Evolutionary conservation across 805 yeast species (phyloP).

Genomic region (Saccharomycopsis sp.): DNA sequence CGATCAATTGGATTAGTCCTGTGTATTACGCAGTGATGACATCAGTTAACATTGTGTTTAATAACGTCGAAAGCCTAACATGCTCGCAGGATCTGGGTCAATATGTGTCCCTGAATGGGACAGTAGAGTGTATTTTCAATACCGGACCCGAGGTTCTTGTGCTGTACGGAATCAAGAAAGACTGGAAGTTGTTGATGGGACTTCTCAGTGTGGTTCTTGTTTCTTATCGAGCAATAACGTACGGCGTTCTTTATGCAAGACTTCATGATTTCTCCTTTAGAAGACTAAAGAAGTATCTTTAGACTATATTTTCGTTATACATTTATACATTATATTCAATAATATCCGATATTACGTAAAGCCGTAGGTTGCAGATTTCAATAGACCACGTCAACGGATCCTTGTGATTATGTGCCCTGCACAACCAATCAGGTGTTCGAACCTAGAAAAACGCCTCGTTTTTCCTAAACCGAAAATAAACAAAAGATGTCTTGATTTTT

Average conservation of each 20-base stretch:
- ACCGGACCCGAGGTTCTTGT: constrained; percentile 52
- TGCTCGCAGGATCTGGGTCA: constrained; percentile 32
- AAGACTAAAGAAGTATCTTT: background rate
- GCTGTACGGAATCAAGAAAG: constrained; percentile 39
- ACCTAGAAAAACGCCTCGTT: too few species aligned
- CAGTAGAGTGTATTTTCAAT: constrained; percentile 39
- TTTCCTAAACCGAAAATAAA: too few species aligned
- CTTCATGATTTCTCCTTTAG: constrained; percentile 6
- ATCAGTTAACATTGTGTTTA: constrained; percentile 54
- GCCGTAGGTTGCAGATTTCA: too few species aligned
- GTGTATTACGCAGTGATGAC: constrained; percentile 62
- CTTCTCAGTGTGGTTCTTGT: constrained; percentile 16
- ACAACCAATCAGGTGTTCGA: background rate
- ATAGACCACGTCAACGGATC: too few species aligned
- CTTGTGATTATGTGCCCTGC: too few species aligned
- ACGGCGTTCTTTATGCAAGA: constrained; percentile 9
- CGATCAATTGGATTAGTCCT: constrained; percentile 72
- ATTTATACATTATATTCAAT: too few species aligned
- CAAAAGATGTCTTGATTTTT: background rate
- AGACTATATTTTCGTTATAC: background rate
- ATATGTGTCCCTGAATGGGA: constrained; percentile 23
- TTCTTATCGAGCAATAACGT: constrained; percentile 13
- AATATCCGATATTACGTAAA: too few species aligned
- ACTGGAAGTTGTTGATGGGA: constrained; percentile 25
- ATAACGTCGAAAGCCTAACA: constrained; percentile 39